Base-by-base conservation (phyloP, 2,329 filamentous ascomycete genomes). In the Beauveria rudraprayagi region DNA sequence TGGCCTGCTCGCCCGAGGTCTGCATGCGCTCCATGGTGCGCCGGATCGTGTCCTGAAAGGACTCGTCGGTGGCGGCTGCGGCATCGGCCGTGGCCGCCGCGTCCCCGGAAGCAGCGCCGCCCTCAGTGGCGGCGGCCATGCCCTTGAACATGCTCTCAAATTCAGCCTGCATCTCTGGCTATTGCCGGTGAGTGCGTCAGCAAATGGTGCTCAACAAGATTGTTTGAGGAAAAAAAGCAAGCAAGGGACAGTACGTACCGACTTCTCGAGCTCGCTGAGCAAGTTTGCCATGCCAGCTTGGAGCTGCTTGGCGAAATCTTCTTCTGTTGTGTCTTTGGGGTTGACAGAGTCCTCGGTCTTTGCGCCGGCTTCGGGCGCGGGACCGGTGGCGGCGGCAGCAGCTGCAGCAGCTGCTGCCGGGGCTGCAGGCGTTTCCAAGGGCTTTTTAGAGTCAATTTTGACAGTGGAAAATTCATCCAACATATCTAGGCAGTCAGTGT, bases 1-100 rank as follows among this genome's bases (percentile, higher is more conserved):
- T 92, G 4, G 92, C 92, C 66, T 92, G 88, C 46, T 93, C 87
- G 2, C 90, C 92, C 0, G 92, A 96, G 40, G 85, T 84, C 69
- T 95, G 90, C 91, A 99, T 96, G 54, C 94, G 89, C 75, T 95
- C 91, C 89, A 99, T 97, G 0, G 94, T 97, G 67, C 86, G 86
- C 63, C 89, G 87, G 68, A 99, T 97, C 0, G 91, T 96, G 63
- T 96, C 92, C 70, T 95, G 91, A 74, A 99, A 99, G 1, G 82
- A 85, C 52, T 87, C 85, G 46, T 90, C 87, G 44, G 78, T 73
- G 30, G 76, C 75, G 30, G 72, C 34, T 68, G 24, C 72, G 70
- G 17, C 77, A 76, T 14, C 22, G 22, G 28, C 75, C 70, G 22
- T 72, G 66, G 16, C 5, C 73, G 72, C 68, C n/a, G 73, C 70